Base-by-base conservation (phyloP, 2,329 filamentous ascomycete genomes). In the Fusarium metavorans region DNA sequence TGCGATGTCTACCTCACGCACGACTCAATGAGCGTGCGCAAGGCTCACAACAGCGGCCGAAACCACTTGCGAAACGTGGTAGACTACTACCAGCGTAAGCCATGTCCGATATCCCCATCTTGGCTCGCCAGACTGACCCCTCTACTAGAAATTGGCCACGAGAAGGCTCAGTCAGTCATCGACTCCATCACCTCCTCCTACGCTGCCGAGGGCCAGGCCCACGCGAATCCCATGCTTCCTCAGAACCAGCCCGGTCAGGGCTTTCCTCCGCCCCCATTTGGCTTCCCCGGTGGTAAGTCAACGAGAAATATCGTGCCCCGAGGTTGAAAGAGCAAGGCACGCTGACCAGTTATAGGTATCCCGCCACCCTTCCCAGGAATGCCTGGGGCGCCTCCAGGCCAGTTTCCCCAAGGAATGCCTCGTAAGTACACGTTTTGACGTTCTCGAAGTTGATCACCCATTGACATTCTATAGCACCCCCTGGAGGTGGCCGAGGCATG, bases 1-100 rank as follows among this genome's bases (percentile, higher is more conserved):
- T 99, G 97, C 90, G 97, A 99, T 93, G 97, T 99, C 84, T 99
- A 99, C 90, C 93, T 99, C 79, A 99, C 97, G 77, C 97, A 99
- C 90, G 97, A 99, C 89, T 98, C 95, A 54, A 98, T 98, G 96
- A 98, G 95, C 86, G 97, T 99, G 85, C 95, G 97, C 80, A 98
- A 98, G 87, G 97, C 97, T 59, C 97, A 99, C 86, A 99, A 99
- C 88, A 93, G 92, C 82, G 97, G 97, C 73, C 92, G 96, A 80
- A 99, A 99, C 87, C 97, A 99, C 82, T 87, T 99, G 73, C 94
- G 97, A 81, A 99, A 99, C 84, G 97, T 99, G 34, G 93, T 98
- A 79, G 95, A 98, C 82, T 99, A 99, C 87, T 99, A 99, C 84
- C 95, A 98, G 86, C 95, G 94, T 95, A 85, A 68, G 88, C 83